These are phyloP conservation scores for Meira nashicola DNA, from an alignment of 1,284 basidiomycete species.

Conservation along the genomic window DNA sequence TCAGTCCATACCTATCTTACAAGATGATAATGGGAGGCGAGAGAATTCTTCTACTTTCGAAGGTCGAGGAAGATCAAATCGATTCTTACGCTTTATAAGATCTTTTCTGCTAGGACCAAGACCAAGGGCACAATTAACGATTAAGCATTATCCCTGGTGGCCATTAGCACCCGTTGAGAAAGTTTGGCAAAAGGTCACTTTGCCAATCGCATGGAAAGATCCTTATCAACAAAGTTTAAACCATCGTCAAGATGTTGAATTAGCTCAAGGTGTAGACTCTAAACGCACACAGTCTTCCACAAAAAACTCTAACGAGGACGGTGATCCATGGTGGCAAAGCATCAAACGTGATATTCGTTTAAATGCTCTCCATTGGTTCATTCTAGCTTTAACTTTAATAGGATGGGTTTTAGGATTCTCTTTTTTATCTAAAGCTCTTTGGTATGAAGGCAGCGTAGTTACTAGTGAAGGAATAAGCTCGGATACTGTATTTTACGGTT, in stretches of 20 bases:
- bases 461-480: constrained; percentile 12
- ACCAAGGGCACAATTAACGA: constrained; percentile 16
- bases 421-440: constrained; percentile 29
- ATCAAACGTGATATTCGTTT: constrained; percentile 21
- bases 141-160: constrained; percentile 48
- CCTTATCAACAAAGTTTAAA: constrained; percentile 7
- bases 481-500: constrained; percentile 25
- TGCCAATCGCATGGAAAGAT: constrained; percentile 30
- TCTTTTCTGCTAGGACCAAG: constrained; percentile 28
- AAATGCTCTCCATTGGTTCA: constrained; percentile 39
- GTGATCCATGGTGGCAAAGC: constrained; percentile 17
- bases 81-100: not conserved
- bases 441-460: constrained; percentile 32
- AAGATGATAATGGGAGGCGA: too few relatives aligned
- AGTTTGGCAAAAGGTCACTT: constrained; percentile 26
- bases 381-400: constrained; percentile 27
- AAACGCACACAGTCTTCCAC: not conserved
- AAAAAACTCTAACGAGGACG: not conserved
- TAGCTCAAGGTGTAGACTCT: too few relatives aligned
- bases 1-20: too few relatives aligned
- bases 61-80: constrained; percentile 5
- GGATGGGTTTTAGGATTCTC: constrained; percentile 44
- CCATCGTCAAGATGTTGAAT: not conserved
- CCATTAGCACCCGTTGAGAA: constrained; percentile 31
- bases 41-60: not conserved